Conservation (phyloP, 805 yeast species). For the Wickerhamomyces rabaulensis region DNA sequence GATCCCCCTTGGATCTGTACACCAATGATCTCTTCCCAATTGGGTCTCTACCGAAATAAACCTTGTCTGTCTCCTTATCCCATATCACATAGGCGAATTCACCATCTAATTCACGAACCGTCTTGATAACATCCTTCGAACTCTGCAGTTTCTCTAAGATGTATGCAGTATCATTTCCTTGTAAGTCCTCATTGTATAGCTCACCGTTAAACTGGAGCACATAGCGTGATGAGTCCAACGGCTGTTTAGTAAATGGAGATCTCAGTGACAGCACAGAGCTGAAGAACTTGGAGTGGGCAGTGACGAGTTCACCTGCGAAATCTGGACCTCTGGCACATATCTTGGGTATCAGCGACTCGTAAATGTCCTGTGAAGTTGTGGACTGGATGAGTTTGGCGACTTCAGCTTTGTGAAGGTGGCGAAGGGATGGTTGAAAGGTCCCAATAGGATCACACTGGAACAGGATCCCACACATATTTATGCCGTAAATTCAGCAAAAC, state of each 20-base stretch:
- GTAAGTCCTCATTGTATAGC: conserved; percentile 58
- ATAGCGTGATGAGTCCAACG: conserved; percentile 37
- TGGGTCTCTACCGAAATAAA: conserved; percentile 80
- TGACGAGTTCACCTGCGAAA: conserved; percentile 26
- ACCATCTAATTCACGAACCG: conserved; percentile 54
- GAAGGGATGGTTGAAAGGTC: background rate
- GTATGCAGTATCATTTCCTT: conserved; percentile 59
- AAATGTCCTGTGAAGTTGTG: conserved; percentile 5
- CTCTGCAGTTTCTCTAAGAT: conserved; percentile 34
- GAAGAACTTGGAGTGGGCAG: conserved; percentile 11
- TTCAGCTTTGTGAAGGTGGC: background rate
- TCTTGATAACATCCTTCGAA: conserved; percentile 27
- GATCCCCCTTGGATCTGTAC: conserved; percentile 32
- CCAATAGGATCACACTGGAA: conserved; percentile 24
- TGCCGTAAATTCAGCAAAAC: background rate
- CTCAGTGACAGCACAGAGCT: conserved; percentile 76
- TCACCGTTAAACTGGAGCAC: conserved; percentile 88
- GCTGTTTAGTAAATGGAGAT: conserved; percentile 75
- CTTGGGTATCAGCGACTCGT: conserved; percentile 35
- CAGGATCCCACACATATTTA: conserved; percentile 55
- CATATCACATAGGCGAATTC: conserved; percentile 69
- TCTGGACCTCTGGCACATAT: conserved; percentile 65
- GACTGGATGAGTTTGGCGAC: conserved; percentile 1
- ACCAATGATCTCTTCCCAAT: conserved; percentile 79
- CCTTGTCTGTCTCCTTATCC: conserved; percentile 32